These are phyloP conservation scores for Ceratobasidium sp. DNA, from an alignment of 1,284 basidiomycete species.

Conservation along the genomic window DNA sequence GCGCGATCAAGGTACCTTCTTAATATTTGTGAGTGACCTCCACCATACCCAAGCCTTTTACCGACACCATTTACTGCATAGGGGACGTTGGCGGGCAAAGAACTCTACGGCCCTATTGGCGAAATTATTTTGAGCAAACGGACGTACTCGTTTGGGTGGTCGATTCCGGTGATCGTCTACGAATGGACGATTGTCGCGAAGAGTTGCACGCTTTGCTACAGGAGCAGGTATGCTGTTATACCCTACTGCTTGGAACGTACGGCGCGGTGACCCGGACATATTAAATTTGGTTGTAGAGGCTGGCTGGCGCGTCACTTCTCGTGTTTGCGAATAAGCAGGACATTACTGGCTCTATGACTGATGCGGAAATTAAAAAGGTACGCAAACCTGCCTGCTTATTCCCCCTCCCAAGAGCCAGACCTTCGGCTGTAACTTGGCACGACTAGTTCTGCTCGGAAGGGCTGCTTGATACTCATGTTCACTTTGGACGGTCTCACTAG, in stretches of 20 bases:
- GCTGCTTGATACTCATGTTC: neutral
- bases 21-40: conserved; percentile 82
- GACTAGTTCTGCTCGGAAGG: neutral
- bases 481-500: conserved; percentile 59
- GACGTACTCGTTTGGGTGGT: conserved; percentile 99
- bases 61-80: conserved; percentile 55
- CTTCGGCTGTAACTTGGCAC: neutral
- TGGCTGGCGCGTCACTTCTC: conserved; percentile 93
- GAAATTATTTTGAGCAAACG: conserved; percentile 99
- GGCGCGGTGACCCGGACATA: neutral
- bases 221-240: conserved; percentile 83
- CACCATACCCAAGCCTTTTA: neutral
- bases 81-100: conserved; percentile 99
- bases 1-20: conserved; percentile 80
- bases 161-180: conserved; percentile 90
- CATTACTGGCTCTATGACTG: conserved; percentile 86
- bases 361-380: conserved; percentile 86
- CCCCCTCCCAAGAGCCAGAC: neutral
- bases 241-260: neutral
- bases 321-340: conserved; percentile 99
- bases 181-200: conserved; percentile 89
- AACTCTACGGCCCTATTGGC: conserved; percentile 96
- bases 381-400: conserved; percentile 53
- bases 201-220: conserved; percentile 89
- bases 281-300: conserved; percentile 66